phyloP scores from a whole-genome alignment of 169 alveolate genomes.

The Neospora caninum region DNA sequence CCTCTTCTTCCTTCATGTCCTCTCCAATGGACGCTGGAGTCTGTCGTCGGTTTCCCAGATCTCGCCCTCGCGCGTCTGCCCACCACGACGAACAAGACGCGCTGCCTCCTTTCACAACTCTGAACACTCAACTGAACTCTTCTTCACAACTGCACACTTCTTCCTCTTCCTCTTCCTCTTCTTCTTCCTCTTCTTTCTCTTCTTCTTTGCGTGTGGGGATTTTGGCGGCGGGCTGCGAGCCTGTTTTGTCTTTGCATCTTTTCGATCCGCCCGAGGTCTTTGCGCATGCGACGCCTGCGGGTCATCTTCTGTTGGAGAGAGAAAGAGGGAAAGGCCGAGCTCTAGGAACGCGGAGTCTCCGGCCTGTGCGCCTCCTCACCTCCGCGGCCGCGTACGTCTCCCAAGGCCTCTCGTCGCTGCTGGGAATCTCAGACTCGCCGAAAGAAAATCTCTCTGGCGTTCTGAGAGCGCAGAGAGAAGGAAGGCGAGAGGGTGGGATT shows the following conservation, averaged over 20 bases:
- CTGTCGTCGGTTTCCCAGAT: background rate
- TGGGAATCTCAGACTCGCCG: background rate
- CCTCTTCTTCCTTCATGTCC: constrained; percentile 9
- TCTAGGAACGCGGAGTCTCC: background rate
- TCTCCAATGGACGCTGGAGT: background rate
- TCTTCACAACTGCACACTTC: background rate
- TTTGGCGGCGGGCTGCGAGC: background rate
- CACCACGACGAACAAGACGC: background rate
- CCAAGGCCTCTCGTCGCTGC: background rate
- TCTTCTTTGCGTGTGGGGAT: background rate
- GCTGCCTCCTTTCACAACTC: background rate
- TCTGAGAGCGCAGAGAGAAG: background rate
- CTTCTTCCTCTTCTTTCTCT: background rate
- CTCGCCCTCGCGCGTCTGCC: background rate
- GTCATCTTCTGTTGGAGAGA: background rate
- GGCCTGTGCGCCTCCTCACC: background rate
- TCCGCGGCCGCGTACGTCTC: background rate
- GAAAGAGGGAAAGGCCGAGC: background rate
- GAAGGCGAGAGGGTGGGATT: background rate
- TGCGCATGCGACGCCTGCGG: background rate
- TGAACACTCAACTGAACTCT: too few species aligned
- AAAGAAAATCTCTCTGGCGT: background rate
- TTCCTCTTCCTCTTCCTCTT: background rate
- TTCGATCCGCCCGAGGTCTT: background rate
- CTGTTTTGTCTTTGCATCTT: background rate